Conservation (phyloP, 805 yeast species). For the Nakazawaea populi region DNA sequence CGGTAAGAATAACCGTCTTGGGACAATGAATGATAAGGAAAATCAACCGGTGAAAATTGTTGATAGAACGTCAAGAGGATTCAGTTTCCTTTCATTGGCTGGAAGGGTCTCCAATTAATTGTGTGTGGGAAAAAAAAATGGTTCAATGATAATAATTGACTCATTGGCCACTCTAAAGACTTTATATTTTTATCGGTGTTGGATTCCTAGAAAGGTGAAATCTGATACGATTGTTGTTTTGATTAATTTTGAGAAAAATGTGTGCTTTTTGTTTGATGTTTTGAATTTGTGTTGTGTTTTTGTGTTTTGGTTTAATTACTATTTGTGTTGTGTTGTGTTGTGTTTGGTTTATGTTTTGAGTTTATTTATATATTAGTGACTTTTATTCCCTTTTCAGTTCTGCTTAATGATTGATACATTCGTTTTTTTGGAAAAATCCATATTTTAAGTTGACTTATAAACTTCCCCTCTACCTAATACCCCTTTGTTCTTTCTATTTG, state of each 20-base stretch:
- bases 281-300: neutral
- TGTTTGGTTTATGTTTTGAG: neutral
- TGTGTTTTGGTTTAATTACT: neutral
- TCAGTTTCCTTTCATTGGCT: constrained; percentile 4
- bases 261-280: neutral
- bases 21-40: neutral
- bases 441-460: neutral
- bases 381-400: neutral
- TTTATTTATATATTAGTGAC: neutral
- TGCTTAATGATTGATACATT: neutral
- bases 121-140: too few species aligned
- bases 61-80: constrained; percentile 5
- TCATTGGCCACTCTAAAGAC: too few species aligned
- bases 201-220: neutral
- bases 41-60: neutral
- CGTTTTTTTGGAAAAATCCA: neutral
- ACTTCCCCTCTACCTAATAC: neutral
- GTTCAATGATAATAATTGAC: too few species aligned
- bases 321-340: neutral
- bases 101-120: neutral
- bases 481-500: neutral
- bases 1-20: too few species aligned
- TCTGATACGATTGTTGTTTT: neutral
- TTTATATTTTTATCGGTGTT: neutral
- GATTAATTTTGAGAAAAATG: neutral